A percentile compares a stretch with the other conserved stretches of the same genome.
Evolutionary conservation across 2,329 filamentous ascomycete genomes (phyloP).

Genomic region (Pseudogymnoascus sp.): DNA sequence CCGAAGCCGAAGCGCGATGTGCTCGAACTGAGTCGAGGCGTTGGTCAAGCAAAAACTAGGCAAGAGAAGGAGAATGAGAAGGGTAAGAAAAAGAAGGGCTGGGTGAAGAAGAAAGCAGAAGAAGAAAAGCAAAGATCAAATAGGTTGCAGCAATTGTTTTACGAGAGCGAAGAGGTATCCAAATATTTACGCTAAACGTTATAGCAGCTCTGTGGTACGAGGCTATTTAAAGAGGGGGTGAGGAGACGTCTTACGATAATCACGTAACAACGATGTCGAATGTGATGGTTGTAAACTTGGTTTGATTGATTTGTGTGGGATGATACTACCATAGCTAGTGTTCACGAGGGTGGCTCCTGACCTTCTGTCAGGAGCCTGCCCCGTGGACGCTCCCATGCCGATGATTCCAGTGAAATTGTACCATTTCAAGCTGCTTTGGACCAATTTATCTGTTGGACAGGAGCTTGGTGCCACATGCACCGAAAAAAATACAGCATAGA

Average conservation of each 20-base stretch:
- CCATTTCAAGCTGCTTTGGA: not conserved
- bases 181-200: constrained; percentile 48
- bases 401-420: not conserved
- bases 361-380: not conserved
- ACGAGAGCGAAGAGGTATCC: constrained; percentile 66
- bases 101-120: constrained; percentile 48
- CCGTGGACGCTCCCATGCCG: not conserved
- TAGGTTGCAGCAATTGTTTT: constrained; percentile 63
- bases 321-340: not conserved
- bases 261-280: not conserved
- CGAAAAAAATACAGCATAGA: not conserved
- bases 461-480: not conserved
- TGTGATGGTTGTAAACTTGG: not conserved
- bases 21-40: not conserved
- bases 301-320: not conserved
- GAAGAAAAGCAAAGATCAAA: constrained; percentile 57
- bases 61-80: constrained; percentile 40
- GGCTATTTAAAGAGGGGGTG: not conserved
- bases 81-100: constrained; percentile 60
- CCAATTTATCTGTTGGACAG: not conserved
- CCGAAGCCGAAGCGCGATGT: constrained; percentile 25
- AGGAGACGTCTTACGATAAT: not conserved
- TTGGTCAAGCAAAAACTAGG: constrained; percentile 21
- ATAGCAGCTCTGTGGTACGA: not conserved
- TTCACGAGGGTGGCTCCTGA: not conserved